Percentiles rank a stretch among this genome's conserved stretches.
Evolutionary conservation across 1,284 basidiomycete genomes (phyloP).

Genomic region (Chondrostereum purpureum): DNA sequence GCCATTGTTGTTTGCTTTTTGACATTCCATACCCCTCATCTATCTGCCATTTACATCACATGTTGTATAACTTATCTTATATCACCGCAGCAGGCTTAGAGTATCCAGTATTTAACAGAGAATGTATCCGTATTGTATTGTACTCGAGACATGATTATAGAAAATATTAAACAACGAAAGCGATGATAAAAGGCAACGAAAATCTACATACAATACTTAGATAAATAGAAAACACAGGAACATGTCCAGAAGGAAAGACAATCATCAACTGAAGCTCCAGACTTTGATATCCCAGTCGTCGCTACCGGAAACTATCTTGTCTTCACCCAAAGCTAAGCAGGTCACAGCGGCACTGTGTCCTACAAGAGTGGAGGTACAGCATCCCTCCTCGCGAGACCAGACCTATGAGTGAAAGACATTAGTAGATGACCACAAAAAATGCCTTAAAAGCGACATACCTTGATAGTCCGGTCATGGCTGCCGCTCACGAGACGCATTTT

Average conservation of each 20-base stretch:
- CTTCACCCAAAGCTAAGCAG: conserved; percentile 85
- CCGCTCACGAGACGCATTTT: conserved; percentile 88
- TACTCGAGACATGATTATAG: background rate
- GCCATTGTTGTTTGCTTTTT: no score
- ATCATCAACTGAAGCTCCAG: conserved; percentile 70
- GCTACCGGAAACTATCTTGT: conserved; percentile 92
- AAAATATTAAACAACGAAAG: background rate
- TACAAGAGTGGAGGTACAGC: conserved; percentile 85
- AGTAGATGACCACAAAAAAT: conserved; percentile 8
- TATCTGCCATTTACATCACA: no score
- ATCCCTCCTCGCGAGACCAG: conserved; percentile 89
- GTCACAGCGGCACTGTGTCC: conserved; percentile 95
- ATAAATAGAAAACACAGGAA: no score
- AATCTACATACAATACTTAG: background rate
- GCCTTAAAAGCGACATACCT: conserved; percentile 42
- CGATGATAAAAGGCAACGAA: background rate
- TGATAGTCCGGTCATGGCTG: conserved; percentile 90
- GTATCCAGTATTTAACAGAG: background rate
- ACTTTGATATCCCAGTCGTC: conserved; percentile 81
- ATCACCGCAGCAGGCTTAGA: no score
- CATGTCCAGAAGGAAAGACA: no score
- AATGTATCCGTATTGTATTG: background rate
- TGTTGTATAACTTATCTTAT: no score
- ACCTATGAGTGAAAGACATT: conserved; percentile 42
- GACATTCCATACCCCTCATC: no score